Conservation (phyloP, 176 grass and related monocot genomes). For the Dactylis glomerata region DNA sequence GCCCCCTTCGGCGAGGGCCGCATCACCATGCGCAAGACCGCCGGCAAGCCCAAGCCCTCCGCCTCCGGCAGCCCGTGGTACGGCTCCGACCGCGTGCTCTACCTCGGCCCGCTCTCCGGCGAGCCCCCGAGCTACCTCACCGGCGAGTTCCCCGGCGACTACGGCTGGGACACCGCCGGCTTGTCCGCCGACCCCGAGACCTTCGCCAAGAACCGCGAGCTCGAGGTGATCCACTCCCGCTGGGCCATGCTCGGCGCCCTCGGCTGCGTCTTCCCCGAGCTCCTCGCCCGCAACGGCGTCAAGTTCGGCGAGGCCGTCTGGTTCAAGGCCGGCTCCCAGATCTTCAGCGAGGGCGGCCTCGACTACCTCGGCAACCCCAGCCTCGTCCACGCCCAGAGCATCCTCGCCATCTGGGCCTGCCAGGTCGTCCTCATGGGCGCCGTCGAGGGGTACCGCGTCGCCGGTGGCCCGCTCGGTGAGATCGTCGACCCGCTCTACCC, state of each 20-base stretch:
- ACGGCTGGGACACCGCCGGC: constrained; percentile 58
- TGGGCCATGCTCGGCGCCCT: constrained; percentile 77
- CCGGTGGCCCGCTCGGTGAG: constrained; percentile 67
- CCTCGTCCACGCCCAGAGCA: constrained; percentile 80
- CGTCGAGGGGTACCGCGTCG: constrained; percentile 74
- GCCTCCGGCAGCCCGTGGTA: constrained; percentile 59
- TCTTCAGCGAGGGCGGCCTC: constrained; percentile 69
- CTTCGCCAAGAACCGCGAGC: constrained; percentile 76
- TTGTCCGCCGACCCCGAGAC: constrained; percentile 60
- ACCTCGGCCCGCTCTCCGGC: constrained; percentile 52
- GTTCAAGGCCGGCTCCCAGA: constrained; percentile 76
- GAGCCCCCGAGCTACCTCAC: constrained; percentile 56
- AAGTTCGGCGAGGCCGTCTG: constrained; percentile 84
- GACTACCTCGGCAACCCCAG: constrained; percentile 94
- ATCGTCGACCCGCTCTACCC: constrained; percentile 69
- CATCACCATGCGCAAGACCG: constrained; percentile 71
- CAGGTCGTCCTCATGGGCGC: constrained; percentile 85
- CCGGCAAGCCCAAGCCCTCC: constrained; percentile 40
- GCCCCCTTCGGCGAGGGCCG: constrained; percentile 43
- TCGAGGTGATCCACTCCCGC: constrained; percentile 66
- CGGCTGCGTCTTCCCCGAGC: constrained; percentile 75
- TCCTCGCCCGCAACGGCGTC: constrained; percentile 59
- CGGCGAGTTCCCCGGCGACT: constrained; percentile 64
- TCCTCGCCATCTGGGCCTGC: constrained; percentile 72
- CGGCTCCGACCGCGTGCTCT: constrained; percentile 50